Evolutionary conservation across 768 basidiomycete species (phyloP), one percentile per base, ranked within the genome.

Genomic region (Myochromella boudieri): DNA sequence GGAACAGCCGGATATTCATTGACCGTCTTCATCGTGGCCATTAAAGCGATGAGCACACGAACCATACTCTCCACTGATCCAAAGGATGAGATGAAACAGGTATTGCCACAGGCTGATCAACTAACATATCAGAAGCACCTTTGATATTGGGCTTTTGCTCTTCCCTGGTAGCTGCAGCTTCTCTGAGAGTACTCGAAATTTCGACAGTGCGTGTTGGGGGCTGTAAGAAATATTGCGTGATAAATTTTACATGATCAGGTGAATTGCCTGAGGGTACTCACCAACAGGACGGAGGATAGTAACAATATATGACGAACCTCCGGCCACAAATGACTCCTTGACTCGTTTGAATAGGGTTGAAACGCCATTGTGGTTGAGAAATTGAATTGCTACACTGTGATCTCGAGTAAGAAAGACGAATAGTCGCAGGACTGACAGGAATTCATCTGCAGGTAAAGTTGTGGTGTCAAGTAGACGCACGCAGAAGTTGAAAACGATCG

Each of bases 231-330:
- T 87, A 93, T 2, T 84, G 79, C 56, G 82, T 87, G 59, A 98
- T 77, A 49, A 91, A 52, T 88, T 84, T 18, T 80, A 80, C 82
- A 99, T 94, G 55, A 91, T 75, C 8, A 70, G 71, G 46, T 81
- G 77, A 33, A 98, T 62, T 6, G 76, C 77, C 2, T 68, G 60
- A 2, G 74, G 58, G 53, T 94, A 91, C 66, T 99, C 97, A 39
- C 94, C 81, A 42, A 91, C 68, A 60, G 98, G 97, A 6, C 97
- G 86, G n/a, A 97, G 72, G 51, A 97, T 87, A 58, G 87, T 88
- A 32, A 85, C 83, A 44, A 93, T 79, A 63, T 93, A 91, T 0
- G 88, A 83, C 36, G 91, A 91, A 53, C 84, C 86, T 15, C 87
- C 84, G 22, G 73, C 64, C 7, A 84, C 80, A 12, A 84, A 75